Base-by-base conservation (phyloP, 768 basidiomycete species). In the Mycena pura region DNA sequence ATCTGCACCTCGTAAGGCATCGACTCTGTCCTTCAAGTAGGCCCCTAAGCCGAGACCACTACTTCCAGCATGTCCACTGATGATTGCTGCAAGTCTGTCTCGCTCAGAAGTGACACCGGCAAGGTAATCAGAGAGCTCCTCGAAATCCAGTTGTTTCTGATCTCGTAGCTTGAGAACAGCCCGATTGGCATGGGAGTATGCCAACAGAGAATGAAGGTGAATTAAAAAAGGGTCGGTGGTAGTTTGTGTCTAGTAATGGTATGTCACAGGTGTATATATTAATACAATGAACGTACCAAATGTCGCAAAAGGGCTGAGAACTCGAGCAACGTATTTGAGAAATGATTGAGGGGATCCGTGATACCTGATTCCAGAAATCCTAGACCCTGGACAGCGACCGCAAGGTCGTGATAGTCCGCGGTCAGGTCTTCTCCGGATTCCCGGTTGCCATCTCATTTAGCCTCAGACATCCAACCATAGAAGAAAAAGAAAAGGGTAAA, bases 351-450 rank as follows among this genome's bases (percentile, higher is more conserved):
- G 1, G 95, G 96, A 70, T 99, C 97, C 44, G 97, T 99, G 66
- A 99, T 99, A 36, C 97, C 97, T 64, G 93, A 94, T 76, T 99
- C 97, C 64, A 99, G 84, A 78, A 98, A 99, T 67, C 96, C 97
- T 61, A 99, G 85, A 49, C 96, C 96, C 74, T 99, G 96, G 45
- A 97, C 94, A 40, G 94, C 91, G 63, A 95, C 92, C 41, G 97
- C 95, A 65, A 99, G 81, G 76, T 98, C 97, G 72, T 98, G 95
- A 76, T 99, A 99, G 80, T 99, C 97, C 65, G 88, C 88, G 62
- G 95, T 92, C 46, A 99, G 87, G 84, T 99, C 97, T 97, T 89
- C 85, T 83, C 80, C 86, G 72, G 85, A 87, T 86, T 88, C 88
- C 80, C 82, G 82, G 76, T 87, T 83, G 73, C 88, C 89, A 78